Evolutionary conservation across 768 basidiomycete species (phyloP).

Genomic region (Auriscalpium orientale): DNA sequence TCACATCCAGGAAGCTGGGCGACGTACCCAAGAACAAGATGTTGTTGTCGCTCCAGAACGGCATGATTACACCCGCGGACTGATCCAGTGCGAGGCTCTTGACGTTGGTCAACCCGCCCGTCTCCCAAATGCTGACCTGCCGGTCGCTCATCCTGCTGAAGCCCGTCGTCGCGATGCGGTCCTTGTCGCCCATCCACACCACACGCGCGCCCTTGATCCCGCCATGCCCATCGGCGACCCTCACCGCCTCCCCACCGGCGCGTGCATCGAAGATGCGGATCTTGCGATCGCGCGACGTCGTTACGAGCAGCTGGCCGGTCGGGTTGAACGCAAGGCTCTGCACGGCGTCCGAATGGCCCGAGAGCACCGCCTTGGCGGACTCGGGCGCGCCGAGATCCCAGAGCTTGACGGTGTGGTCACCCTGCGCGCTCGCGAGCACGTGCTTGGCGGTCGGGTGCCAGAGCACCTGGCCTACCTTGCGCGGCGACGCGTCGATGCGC

Average conservation of each 20-base stretch:
- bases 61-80: slow-evolving; percentile 91
- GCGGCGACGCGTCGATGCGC: slow-evolving; percentile 67
- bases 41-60: slow-evolving; percentile 94
- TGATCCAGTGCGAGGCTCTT: slow-evolving; percentile 82
- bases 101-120: slow-evolving; percentile 61
- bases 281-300: slow-evolving; percentile 91
- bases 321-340: slow-evolving; percentile 80
- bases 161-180: slow-evolving; percentile 88
- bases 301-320: slow-evolving; percentile 74
- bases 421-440: slow-evolving; percentile 74
- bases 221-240: slow-evolving; percentile 77
- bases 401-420: slow-evolving; percentile 82
- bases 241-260: slow-evolving; percentile 71
- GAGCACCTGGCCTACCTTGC: slow-evolving; percentile 89
- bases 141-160: slow-evolving; percentile 97
- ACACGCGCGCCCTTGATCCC: slow-evolving; percentile 92
- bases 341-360: slow-evolving; percentile 81
- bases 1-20: neutral
- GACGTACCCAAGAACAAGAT: slow-evolving; percentile 72
- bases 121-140: slow-evolving; percentile 87
- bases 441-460: slow-evolving; percentile 90
- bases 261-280: slow-evolving; percentile 90
- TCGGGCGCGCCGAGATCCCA: slow-evolving; percentile 85
- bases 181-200: slow-evolving; percentile 84
- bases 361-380: slow-evolving; percentile 48